Conservation (phyloP, 2,329 filamentous ascomycete species). For the Aspergillus aculeatus region DNA sequence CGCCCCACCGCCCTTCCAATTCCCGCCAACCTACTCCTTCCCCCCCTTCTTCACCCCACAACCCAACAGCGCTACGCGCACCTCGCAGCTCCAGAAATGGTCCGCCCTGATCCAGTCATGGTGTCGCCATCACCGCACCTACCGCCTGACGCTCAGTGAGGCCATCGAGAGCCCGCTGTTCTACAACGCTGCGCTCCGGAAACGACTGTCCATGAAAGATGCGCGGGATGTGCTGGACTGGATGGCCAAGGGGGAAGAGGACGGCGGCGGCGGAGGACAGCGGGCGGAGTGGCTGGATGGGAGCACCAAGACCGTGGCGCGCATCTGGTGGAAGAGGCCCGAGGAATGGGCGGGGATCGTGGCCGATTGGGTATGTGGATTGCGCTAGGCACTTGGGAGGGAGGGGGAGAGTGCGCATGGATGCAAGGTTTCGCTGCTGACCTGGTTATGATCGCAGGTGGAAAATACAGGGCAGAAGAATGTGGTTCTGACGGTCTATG, state of each 20-base stretch:
- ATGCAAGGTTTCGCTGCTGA: background rate
- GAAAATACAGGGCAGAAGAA: constrained; percentile 88
- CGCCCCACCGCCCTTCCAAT: constrained; percentile 34
- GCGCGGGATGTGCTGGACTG: constrained; percentile 55
- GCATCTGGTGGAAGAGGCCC: constrained; percentile 80
- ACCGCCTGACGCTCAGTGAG: constrained; percentile 67
- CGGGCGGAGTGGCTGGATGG: constrained; percentile 60
- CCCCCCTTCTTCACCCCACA: constrained; percentile 56
- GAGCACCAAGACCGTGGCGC: constrained; percentile 57
- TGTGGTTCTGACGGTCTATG: constrained; percentile 86
- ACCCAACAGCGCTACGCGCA: constrained; percentile 45
- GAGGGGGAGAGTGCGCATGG: too few species aligned
- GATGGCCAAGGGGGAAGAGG: constrained; percentile 52
- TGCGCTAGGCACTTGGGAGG: background rate
- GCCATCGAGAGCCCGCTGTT: constrained; percentile 60
- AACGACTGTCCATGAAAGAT: constrained; percentile 52
- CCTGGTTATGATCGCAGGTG: constrained; percentile 40
- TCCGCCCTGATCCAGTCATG: constrained; percentile 79
- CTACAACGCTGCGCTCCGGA: constrained; percentile 46
- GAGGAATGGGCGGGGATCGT: constrained; percentile 87
- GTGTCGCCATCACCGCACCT: constrained; percentile 74
- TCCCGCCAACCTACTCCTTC: constrained; percentile 46
- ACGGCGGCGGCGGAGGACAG: constrained; percentile 49
- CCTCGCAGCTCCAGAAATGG: constrained; percentile 72
- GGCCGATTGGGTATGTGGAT: constrained; percentile 64